A percentile compares a stretch with the other conserved stretches of the same genome.
Evolutionary conservation across 2,329 filamentous ascomycete species (phyloP).

Genomic region (Fusarium beomiforme): DNA sequence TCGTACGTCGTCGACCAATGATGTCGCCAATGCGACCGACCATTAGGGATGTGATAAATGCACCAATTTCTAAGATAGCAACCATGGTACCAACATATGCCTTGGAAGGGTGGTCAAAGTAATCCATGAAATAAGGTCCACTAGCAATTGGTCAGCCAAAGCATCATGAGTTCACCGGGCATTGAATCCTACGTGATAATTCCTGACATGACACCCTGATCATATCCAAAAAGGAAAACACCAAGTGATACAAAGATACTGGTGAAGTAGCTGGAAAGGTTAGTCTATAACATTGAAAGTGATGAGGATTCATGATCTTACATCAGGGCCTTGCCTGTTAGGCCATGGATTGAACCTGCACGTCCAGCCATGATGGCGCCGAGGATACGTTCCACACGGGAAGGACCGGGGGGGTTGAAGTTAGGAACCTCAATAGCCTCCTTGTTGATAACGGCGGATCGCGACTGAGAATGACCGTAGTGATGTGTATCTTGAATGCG

Average conservation of each 20-base stretch:
- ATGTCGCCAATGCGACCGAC: slow-evolving; percentile 92
- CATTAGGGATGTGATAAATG: slow-evolving; percentile 86
- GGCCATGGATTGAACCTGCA: slow-evolving; percentile 81
- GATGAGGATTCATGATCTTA: slow-evolving; percentile 54
- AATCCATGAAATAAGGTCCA: slow-evolving; percentile 87
- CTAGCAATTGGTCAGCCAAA: slow-evolving; percentile 58
- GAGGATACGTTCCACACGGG: slow-evolving; percentile 74
- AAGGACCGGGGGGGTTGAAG: slow-evolving; percentile 70
- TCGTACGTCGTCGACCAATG: slow-evolving; percentile 88
- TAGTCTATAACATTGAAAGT: slow-evolving; percentile 19
- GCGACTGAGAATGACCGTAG: slow-evolving; percentile 51
- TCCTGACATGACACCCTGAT: slow-evolving; percentile 88
- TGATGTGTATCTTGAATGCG: slow-evolving; percentile 68
- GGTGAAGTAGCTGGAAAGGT: slow-evolving; percentile 80
- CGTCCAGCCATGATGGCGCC: slow-evolving; percentile 88
- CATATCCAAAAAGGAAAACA: slow-evolving; percentile 90
- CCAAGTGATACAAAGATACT: slow-evolving; percentile 89
- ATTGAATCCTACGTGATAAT: slow-evolving; percentile 68
- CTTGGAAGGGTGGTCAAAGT: slow-evolving; percentile 88
- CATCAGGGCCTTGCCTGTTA: slow-evolving; percentile 95
- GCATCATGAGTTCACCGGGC: not conserved
- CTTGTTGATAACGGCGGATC: slow-evolving; percentile 64
- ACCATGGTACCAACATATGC: slow-evolving; percentile 97
- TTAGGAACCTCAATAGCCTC: slow-evolving; percentile 86
- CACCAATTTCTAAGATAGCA: slow-evolving; percentile 93